These are phyloP conservation scores for Gastrolobium bilobum DNA, from an alignment of 306 rosid species.

Conservation along the genomic window DNA sequence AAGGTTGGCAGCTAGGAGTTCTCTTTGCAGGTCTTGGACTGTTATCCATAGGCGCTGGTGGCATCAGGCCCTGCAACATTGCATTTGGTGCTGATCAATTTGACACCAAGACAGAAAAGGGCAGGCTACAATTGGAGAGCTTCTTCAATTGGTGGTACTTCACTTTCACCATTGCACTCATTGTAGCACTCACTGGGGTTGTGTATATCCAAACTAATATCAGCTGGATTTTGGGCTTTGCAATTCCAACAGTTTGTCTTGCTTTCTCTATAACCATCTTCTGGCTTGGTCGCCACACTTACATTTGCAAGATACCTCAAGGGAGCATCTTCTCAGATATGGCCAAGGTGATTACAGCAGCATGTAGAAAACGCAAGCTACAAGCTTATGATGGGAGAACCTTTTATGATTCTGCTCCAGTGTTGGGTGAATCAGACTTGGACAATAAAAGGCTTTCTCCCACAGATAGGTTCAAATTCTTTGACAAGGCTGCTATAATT, in stretches of 20 bases:
- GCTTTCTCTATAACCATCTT: constrained; percentile 69
- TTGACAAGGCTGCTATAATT: constrained; percentile 77
- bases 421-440: neutral
- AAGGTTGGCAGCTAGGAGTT: constrained; percentile 68
- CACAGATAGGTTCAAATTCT: constrained; percentile 65
- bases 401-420: constrained; percentile 57
- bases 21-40: constrained; percentile 69
- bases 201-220: constrained; percentile 82
- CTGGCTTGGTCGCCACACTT: constrained; percentile 67
- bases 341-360: constrained; percentile 68
- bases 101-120: constrained; percentile 70
- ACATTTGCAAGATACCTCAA: constrained; percentile 61
- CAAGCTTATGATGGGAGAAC: neutral
- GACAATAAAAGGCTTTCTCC: constrained; percentile 19
- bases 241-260: constrained; percentile 73
- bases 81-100: constrained; percentile 92
- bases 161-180: constrained; percentile 73
- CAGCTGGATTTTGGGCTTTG: constrained; percentile 78
- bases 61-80: constrained; percentile 88
- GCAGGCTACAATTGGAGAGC: constrained; percentile 71
- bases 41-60: constrained; percentile 82
- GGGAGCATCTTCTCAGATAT: constrained; percentile 74
- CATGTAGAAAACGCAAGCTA: constrained; percentile 55
- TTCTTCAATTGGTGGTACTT: constrained; percentile 97
- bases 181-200: constrained; percentile 73